Conservation (phyloP, 2,329 filamentous ascomycete species). For the Septoria linicola region DNA sequence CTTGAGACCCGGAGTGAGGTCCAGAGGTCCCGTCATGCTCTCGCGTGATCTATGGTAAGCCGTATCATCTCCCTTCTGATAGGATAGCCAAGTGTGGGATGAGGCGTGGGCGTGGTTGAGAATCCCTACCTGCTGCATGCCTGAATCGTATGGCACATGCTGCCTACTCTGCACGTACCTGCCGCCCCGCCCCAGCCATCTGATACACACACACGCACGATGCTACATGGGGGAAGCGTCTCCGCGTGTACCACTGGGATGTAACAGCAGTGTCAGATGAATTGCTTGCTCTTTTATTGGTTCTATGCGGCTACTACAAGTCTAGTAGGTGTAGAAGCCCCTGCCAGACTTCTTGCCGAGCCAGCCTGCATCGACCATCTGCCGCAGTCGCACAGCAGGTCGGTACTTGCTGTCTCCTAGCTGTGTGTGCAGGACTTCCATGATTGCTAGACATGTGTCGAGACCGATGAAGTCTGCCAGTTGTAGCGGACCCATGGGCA, state of each 20-base stretch:
- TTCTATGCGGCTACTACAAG: not conserved
- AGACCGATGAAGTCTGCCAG: conserved; percentile 96
- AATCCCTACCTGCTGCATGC: too few species aligned
- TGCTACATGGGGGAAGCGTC: too few species aligned
- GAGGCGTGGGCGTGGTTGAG: not conserved
- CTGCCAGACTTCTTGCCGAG: conserved; percentile 95
- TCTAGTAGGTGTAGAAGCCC: conserved; percentile 85
- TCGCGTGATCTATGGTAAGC: too few species aligned
- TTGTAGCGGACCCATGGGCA: conserved; percentile 93
- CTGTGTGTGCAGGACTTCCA: conserved; percentile 89
- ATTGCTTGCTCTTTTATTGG: not conserved
- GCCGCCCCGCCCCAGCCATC: too few species aligned
- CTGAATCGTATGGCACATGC: not conserved
- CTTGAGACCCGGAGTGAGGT: too few species aligned
- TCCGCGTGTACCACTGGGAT: too few species aligned
- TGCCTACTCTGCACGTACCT: not conserved
- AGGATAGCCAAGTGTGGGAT: conserved; percentile 1
- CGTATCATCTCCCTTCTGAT: not conserved
- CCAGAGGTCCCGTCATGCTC: too few species aligned
- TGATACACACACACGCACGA: too few species aligned
- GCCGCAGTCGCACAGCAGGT: conserved; percentile 78
- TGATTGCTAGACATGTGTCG: conserved; percentile 94
- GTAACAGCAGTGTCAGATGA: conserved; percentile 2
- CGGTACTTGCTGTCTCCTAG: conserved; percentile 95
- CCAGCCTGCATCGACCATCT: conserved; percentile 99